Evolutionary conservation across 768 basidiomycete species (phyloP).

Genomic region (Rhodotorula paludigena): DNA sequence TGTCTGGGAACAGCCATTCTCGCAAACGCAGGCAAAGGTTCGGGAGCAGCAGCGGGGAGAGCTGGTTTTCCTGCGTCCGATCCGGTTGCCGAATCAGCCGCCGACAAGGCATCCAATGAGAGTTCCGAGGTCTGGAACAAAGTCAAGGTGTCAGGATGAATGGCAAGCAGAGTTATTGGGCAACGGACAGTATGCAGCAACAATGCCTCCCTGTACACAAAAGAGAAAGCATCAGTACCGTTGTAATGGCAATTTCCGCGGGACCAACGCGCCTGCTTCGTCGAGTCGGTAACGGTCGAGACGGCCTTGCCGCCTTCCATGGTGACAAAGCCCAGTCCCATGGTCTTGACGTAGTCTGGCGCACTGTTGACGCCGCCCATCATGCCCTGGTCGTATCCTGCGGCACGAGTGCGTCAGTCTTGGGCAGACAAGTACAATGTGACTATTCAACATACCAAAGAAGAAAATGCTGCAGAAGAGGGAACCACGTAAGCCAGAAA

Average conservation of each 20-base stretch:
- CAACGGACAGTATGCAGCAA: slow-evolving; percentile 34
- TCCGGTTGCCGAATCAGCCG: slow-evolving; percentile 40
- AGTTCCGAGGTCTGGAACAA: slow-evolving; percentile 31
- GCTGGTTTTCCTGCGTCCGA: slow-evolving; percentile 38
- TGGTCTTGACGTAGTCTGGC: slow-evolving; percentile 32
- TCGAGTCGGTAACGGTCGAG: slow-evolving; percentile 28
- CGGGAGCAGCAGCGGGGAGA: too few relatives aligned
- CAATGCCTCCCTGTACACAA: slow-evolving; percentile 40
- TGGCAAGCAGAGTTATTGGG: too few relatives aligned
- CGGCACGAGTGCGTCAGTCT: neutral
- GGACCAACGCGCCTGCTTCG: slow-evolving; percentile 1
- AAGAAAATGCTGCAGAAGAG: neutral
- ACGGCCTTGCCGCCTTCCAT: neutral
- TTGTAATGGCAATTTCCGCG: too few relatives aligned
- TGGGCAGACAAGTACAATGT: neutral
- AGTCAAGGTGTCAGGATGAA: neutral
- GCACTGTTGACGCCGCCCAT: slow-evolving; percentile 40
- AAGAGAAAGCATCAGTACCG: neutral
- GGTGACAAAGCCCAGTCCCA: slow-evolving; percentile 31
- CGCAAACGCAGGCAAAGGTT: too few relatives aligned
- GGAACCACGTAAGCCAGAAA: neutral
- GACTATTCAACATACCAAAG: neutral
- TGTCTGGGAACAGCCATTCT: too few relatives aligned
- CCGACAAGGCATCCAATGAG: slow-evolving; percentile 40
- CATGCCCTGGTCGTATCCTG: slow-evolving; percentile 10